phyloP scores from a whole-genome alignment of 2,329 filamentous ascomycete genomes.

The Fusarium ramigenum region DNA sequence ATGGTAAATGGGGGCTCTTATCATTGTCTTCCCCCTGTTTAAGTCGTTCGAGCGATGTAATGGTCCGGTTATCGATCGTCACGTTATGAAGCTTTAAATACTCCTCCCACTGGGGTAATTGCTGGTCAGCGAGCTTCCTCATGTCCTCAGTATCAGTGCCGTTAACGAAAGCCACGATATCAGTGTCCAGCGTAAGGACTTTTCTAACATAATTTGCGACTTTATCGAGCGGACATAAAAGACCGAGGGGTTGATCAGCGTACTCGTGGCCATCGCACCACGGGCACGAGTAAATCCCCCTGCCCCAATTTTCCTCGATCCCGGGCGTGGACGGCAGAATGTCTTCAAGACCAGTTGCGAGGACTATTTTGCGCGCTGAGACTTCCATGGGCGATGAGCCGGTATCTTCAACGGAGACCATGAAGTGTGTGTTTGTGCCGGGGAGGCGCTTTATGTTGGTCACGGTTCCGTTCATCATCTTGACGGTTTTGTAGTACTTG shows the following conservation, averaged over 20 bases:
- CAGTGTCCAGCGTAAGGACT: constrained; percentile 62
- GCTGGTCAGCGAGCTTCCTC: constrained; percentile 51
- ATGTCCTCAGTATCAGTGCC: constrained; percentile 61
- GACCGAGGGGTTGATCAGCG: constrained; percentile 64
- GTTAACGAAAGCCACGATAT: constrained; percentile 68
- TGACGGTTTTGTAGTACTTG: constrained; percentile 58
- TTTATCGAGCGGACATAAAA: constrained; percentile 58
- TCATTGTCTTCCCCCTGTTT: constrained; percentile 48
- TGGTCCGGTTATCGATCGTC: constrained; percentile 64
- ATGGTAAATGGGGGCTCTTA: constrained; percentile 54
- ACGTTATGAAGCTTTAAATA: constrained; percentile 62
- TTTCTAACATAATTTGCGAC: constrained; percentile 59
- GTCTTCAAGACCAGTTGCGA: constrained; percentile 67
- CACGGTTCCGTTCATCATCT: constrained; percentile 63
- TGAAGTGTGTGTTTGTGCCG: constrained; percentile 57
- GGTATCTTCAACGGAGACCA: constrained; percentile 40
- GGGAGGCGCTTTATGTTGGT: constrained; percentile 50
- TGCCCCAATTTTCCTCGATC: constrained; percentile 63
- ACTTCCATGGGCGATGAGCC: no score
- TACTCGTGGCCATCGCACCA: constrained; percentile 73
- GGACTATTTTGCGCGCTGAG: constrained; percentile 60
- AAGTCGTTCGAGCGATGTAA: constrained; percentile 59
- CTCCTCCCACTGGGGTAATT: constrained; percentile 57
- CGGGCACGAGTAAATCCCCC: constrained; percentile 70
- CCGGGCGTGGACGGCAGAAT: constrained; percentile 65